Base-by-base conservation (phyloP, 371 early-diverging fungal species). In the Capniomyces stellatus region DNA sequence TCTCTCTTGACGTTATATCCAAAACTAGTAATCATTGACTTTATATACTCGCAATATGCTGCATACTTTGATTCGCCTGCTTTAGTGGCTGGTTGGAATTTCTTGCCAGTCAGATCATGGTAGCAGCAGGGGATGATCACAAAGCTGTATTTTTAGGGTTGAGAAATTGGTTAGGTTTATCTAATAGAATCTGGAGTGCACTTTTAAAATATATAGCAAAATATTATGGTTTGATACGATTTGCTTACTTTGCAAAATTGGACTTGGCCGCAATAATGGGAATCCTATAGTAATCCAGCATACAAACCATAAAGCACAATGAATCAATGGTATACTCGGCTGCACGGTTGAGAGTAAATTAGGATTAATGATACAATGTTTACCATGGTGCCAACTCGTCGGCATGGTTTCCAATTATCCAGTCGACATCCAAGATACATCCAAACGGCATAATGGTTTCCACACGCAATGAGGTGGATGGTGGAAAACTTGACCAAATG, bases 401-500 rank as follows among this genome's bases (percentile, higher is more conserved):
- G 12, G 89, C 82, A 60, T 91, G 92, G 66, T 91, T 89, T 1
- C 89, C 91, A 51, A 91, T 82, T 19, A 91, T 62, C 89, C 89
- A 91, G 55, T 82, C 81, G 15, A 63, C 73, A 50, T 71, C 60
- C 1, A 73, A 69, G 46, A 69, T 74, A 31, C 62, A 67, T 27
- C 63, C 55, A 10, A 73, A 67, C 3, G 85, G 87, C 43, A 75
- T 71, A 2, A 87, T 56, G 1, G 81, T 74, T 56, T 75, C 64
- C 29, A 77, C 82, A 69, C 66, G 52, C 19, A 60, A 50, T 22
- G 60, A 56, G 18, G 39, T 10, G 22, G 3, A 25, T 13, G 15
- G 39, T 29, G 13, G 67, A 63, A 54, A 69, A 78, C 19, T 58
- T 42, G 70, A 58, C 92, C 92, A 91, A 15, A 89, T 76, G 54